Evolutionary conservation across 768 basidiomycete genomes (phyloP).

Genomic region (Mycena latifolia): DNA sequence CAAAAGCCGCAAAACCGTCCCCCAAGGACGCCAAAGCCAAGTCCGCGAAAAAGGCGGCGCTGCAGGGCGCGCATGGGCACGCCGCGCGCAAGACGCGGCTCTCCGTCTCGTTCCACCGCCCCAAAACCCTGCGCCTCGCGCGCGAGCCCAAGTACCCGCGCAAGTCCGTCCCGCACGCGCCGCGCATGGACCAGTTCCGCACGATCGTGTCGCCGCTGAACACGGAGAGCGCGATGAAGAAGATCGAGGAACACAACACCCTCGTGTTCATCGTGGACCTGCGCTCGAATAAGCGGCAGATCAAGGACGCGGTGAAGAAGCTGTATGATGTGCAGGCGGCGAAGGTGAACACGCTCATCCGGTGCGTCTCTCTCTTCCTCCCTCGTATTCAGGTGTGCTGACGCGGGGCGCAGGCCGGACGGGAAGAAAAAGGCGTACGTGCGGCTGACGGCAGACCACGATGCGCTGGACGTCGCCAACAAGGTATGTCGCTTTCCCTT

Average conservation of each 20-base stretch:
- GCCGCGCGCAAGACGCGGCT: conserved; percentile 84
- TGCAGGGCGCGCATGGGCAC: conserved; percentile 87
- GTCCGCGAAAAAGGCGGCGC: conserved; percentile 95
- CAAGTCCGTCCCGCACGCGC: conserved; percentile 91
- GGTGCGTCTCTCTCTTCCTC: no score
- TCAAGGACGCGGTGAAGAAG: conserved; percentile 99
- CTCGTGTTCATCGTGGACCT: conserved; percentile 98
- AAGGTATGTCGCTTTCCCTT: conserved; percentile 82
- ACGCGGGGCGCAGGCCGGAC: no score
- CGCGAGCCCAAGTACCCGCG: conserved; percentile 96
- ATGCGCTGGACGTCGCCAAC: conserved; percentile 97
- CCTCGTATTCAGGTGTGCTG: no score
- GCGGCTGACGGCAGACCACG: conserved; percentile 93
- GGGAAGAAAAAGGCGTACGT: conserved; percentile 99
- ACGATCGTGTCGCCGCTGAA: conserved; percentile 94
- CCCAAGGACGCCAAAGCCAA: conserved; percentile 79
- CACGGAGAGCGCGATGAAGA: conserved; percentile 99
- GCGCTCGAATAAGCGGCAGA: conserved; percentile 97
- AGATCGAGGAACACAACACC: conserved; percentile 99
- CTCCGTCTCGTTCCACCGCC: conserved; percentile 94
- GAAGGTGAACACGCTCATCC: conserved; percentile 98
- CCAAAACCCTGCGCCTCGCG: conserved; percentile 89
- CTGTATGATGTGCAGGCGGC: conserved; percentile 96
- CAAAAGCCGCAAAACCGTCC: no score
- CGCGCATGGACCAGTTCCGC: conserved; percentile 97